A percentile compares a stretch with the other conserved stretches of the same genome.
phyloP scores from a whole-genome alignment of 2,329 filamentous ascomycete genomes.

The Mycosphaerella arachidis region DNA sequence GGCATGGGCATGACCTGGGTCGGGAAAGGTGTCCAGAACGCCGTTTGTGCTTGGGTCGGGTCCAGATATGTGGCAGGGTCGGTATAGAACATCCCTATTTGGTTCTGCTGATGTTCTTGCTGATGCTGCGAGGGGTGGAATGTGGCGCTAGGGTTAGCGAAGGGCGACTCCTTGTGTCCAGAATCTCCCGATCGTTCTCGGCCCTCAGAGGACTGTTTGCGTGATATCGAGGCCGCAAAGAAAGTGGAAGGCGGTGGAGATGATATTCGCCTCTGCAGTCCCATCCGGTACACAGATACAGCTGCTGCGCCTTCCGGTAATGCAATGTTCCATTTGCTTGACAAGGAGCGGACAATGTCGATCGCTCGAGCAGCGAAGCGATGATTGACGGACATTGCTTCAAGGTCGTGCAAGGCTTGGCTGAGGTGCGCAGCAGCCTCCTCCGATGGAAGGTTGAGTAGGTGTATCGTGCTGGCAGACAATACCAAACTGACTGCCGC shows the following conservation, averaged over 20 bases:
- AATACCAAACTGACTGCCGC: conserved; percentile 39
- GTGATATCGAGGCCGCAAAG: conserved; percentile 29
- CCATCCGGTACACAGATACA: conserved; percentile 27
- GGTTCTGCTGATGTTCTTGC: conserved; percentile 13
- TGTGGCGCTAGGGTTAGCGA: conserved; percentile 16
- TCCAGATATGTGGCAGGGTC: conserved; percentile 23
- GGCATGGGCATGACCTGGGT: conserved; percentile 35
- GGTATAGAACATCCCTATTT: conserved; percentile 27
- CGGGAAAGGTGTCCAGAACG: conserved; percentile 40
- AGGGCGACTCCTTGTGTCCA: conserved; percentile 20
- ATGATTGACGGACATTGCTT: conserved; percentile 42
- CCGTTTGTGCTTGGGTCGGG: conserved; percentile 18
- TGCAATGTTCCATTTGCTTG: conserved; percentile 42
- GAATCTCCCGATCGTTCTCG: conserved; percentile 21
- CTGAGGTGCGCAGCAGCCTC: conserved; percentile 37
- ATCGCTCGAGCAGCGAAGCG: conserved; percentile 41
- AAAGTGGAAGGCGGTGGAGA: conserved; percentile 27
- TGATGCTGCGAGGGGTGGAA: conserved; percentile 1
- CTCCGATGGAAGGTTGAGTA: conserved; percentile 40
- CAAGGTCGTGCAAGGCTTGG: conserved; percentile 40
- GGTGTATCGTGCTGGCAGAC: conserved; percentile 42
- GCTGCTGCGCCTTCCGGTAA: conserved; percentile 37
- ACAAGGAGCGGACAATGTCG: conserved; percentile 40
- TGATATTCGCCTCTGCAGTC: conserved; percentile 6
- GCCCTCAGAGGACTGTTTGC: conserved; percentile 22